phyloP scores from a whole-genome alignment of 345 rosid genomes.

The Salix arbutifolia region DNA sequence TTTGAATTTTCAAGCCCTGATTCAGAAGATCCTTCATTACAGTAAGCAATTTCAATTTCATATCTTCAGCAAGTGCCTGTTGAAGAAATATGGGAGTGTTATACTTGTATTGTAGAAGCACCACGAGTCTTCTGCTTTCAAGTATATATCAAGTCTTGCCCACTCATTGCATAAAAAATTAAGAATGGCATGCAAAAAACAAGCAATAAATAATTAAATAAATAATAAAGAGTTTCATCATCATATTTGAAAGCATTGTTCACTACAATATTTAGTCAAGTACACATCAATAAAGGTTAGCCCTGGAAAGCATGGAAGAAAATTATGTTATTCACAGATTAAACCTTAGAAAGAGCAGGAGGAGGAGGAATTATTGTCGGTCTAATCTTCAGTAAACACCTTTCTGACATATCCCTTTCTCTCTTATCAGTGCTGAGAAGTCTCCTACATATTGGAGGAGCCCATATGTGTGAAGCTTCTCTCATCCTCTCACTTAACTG shows the following conservation, averaged over 20 bases:
- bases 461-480: constrained; percentile 49
- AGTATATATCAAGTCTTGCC: not conserved
- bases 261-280: not conserved
- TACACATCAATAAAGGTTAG: no score
- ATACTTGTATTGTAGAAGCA: not conserved
- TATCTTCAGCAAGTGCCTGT: constrained; percentile 38
- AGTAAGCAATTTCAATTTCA: constrained; percentile 34
- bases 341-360: constrained; percentile 41
- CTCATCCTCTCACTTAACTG: constrained; percentile 43
- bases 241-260: not conserved
- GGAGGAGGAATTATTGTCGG: constrained; percentile 42
- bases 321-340: not conserved
- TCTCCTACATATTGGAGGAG: constrained; percentile 50
- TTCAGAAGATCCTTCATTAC: constrained; percentile 43
- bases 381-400: constrained; percentile 45
- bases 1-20: constrained; percentile 45
- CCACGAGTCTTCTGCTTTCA: not conserved
- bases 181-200: not conserved
- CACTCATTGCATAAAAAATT: not conserved
- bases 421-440: constrained; percentile 53
- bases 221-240: not conserved
- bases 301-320: not conserved
- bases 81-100: constrained; percentile 17
- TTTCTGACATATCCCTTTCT: constrained; percentile 49
- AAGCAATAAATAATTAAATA: not conserved